These are phyloP conservation scores for Gossypium rotundifolium DNA, from an alignment of 345 rosid species.

Conservation along the genomic window DNA sequence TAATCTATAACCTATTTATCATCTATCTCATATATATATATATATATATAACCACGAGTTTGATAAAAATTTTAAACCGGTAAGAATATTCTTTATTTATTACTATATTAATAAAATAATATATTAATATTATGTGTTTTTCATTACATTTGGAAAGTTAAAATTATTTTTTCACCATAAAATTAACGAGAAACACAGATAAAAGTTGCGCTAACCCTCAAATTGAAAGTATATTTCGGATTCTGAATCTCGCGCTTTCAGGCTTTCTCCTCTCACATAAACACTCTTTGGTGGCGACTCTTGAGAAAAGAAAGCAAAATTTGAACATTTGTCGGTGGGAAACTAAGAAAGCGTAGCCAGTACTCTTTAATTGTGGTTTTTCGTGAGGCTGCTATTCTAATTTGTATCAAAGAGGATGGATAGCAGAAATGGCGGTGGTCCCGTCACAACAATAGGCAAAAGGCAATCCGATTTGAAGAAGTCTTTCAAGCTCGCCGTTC, in stretches of 20 bases:
- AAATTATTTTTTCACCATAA: too few species aligned
- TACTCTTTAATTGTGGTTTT: background rate
- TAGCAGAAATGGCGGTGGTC: background rate
- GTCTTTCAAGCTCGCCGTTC: slow-evolving; percentile 52
- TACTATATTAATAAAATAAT: too few species aligned
- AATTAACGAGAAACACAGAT: too few species aligned
- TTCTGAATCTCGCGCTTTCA: too few species aligned
- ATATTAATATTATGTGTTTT: too few species aligned
- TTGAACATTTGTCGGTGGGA: background rate
- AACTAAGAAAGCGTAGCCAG: background rate
- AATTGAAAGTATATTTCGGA: background rate
- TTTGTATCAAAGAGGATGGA: slow-evolving; percentile 1
- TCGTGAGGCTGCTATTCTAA: background rate
- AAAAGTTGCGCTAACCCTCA: background rate
- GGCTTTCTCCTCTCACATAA: too few species aligned
- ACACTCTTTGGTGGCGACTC: background rate
- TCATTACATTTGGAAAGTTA: too few species aligned
- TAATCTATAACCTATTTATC: too few species aligned
- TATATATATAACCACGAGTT: too few species aligned
- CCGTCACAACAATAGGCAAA: background rate
- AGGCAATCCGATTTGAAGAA: slow-evolving; percentile 40
- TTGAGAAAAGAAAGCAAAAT: background rate
- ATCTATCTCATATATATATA: too few species aligned
- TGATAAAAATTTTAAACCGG: too few species aligned
- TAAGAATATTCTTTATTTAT: rapidly evolving